These are phyloP conservation scores for Boechera retrofracta DNA, from an alignment of 345 rosid genomes.

Conservation along the genomic window DNA sequence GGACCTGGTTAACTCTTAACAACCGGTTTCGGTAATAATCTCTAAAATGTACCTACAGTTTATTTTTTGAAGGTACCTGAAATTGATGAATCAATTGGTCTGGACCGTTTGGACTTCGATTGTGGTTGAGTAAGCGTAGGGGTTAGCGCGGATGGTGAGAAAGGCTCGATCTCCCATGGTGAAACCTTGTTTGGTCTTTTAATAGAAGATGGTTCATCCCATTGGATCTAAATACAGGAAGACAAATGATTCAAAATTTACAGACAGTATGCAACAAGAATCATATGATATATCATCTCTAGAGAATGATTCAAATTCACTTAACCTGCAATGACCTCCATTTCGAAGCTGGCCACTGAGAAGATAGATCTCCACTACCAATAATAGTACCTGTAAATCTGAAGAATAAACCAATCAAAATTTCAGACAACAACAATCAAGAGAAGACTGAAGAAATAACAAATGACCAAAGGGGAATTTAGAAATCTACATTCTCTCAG, in stretches of 20 bases:
- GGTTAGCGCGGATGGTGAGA: slow-evolving; percentile 47
- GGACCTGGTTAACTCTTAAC: background rate
- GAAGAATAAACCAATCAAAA: slow-evolving; percentile 19
- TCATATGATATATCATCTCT: slow-evolving; percentile 10
- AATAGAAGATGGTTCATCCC: slow-evolving; percentile 78
- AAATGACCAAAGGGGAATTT: background rate
- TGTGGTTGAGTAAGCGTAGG: slow-evolving; percentile 52
- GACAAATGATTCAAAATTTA: background rate
- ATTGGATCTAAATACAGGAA: slow-evolving; percentile 56
- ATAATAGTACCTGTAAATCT: slow-evolving; percentile 77
- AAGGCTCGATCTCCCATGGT: slow-evolving; percentile 84
- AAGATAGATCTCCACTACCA: slow-evolving; percentile 66
- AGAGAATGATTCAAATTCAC: slow-evolving; percentile 20
- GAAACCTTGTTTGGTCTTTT: slow-evolving; percentile 81
- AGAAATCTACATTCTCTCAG: slow-evolving; percentile 62
- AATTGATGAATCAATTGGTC: slow-evolving; percentile 52
- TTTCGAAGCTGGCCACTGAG: slow-evolving; percentile 67
- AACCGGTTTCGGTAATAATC: background rate
- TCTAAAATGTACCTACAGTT: background rate
- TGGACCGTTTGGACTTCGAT: slow-evolving; percentile 62
- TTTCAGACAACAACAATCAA: slow-evolving; percentile 11
- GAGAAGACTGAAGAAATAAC: background rate
- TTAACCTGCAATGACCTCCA: slow-evolving; percentile 85
- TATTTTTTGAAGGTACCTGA: slow-evolving; percentile 48
- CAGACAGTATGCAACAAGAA: slow-evolving; percentile 9